phyloP scores from a whole-genome alignment of 2,329 filamentous ascomycete genomes.

The Didymella lethalis region DNA sequence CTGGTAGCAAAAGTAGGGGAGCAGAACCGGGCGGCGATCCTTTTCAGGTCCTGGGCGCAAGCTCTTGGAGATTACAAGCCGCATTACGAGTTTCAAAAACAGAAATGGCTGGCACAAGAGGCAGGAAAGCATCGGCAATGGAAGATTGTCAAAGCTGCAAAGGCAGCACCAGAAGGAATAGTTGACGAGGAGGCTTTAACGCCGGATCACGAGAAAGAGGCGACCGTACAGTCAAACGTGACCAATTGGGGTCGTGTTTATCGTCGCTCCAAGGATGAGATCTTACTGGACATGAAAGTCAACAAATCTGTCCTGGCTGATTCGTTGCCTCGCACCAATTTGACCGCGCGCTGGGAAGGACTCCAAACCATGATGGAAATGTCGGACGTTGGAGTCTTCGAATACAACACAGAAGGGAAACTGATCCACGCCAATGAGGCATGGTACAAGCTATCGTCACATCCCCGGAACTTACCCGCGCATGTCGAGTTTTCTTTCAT shows the following conservation, averaged over 20 bases:
- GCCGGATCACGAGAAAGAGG: neutral
- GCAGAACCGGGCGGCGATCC: conserved; percentile 23
- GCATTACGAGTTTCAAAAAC: conserved; percentile 26
- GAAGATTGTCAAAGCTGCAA: conserved; percentile 30
- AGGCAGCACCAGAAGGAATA: neutral
- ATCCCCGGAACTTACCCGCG: conserved; percentile 29
- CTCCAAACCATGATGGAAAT: conserved; percentile 47
- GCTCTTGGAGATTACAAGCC: conserved; percentile 27
- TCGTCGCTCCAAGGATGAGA: conserved; percentile 21
- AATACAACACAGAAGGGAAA: conserved; percentile 37
- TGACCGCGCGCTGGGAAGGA: conserved; percentile 37
- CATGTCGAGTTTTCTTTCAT: conserved; percentile 42
- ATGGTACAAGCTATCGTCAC: conserved; percentile 40
- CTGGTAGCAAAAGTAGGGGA: conserved; percentile 21
- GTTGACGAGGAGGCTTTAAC: neutral
- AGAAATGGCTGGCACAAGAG: conserved; percentile 30
- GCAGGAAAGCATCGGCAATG: conserved; percentile 25
- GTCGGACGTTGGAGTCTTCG: conserved; percentile 47
- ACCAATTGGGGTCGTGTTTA: conserved; percentile 6
- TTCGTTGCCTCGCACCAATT: conserved; percentile 23
- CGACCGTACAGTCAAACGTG: neutral
- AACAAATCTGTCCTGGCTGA: conserved; percentile 8
- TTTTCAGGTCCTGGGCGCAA: conserved; percentile 42
- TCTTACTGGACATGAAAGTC: conserved; percentile 13
- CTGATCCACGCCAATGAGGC: conserved; percentile 43